Evolutionary conservation across 148 eudicot species (phyloP).

Genomic region (Fallopia convolvulus): DNA sequence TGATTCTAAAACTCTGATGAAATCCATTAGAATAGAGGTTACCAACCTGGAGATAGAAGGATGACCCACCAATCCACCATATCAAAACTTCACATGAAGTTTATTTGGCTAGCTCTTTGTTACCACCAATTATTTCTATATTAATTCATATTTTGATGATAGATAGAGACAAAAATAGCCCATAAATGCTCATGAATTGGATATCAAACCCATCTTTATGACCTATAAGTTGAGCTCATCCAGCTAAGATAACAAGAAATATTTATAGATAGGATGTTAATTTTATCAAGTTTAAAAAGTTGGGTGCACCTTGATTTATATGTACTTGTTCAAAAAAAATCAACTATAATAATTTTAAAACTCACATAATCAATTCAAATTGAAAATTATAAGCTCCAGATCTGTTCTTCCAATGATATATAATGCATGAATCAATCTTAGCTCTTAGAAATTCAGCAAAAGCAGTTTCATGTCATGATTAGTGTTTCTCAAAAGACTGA

Average conservation of each 20-base stretch:
- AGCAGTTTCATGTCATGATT: too few species aligned
- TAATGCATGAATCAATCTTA: not conserved
- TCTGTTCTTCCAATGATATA: not conserved
- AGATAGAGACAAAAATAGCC: not conserved
- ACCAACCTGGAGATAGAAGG: not conserved
- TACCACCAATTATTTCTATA: not conserved
- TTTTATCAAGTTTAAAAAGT: not conserved
- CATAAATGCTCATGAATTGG: not conserved
- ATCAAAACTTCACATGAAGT: not conserved
- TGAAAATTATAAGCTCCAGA: not conserved
- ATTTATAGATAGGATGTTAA: not conserved
- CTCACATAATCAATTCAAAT: not conserved
- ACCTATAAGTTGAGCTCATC: not conserved
- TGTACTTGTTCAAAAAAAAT: not conserved
- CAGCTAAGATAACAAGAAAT: not conserved
- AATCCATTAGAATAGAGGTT: not conserved
- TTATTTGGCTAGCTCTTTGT: not conserved
- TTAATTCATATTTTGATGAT: not conserved
- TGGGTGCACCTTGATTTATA: not conserved
- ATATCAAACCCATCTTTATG: too few species aligned
- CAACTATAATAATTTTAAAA: not conserved
- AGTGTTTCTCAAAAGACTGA: too few species aligned
- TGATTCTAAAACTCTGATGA: not conserved
- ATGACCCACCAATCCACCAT: constrained; percentile 8
- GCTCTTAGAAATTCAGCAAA: not conserved